These are phyloP conservation scores for Carpinus fangiana DNA, from an alignment of 306 rosid genomes.

Conservation along the genomic window DNA sequence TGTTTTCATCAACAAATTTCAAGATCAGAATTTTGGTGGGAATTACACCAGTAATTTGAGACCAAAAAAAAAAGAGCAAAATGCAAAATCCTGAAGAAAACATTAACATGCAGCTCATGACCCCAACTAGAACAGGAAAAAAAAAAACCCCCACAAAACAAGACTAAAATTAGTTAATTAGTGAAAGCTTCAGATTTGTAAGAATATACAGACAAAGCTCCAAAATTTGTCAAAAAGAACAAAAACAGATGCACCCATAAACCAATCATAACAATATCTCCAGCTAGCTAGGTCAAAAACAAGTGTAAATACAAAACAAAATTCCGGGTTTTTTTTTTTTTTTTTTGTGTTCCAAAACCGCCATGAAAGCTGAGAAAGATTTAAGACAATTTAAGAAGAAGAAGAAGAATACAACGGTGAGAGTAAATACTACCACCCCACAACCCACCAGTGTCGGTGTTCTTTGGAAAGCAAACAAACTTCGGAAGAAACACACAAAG, in stretches of 20 bases:
- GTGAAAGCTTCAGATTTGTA: background rate
- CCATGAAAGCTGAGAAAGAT: conserved; percentile 1
- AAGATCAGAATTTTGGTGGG: background rate
- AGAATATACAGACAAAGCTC: background rate
- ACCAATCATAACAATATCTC: background rate
- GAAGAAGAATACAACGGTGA: background rate
- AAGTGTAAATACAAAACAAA: background rate
- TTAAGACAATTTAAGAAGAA: conserved; percentile 7
- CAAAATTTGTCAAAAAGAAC: background rate
- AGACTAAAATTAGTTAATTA: background rate
- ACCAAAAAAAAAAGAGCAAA: background rate
- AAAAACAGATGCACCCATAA: background rate
- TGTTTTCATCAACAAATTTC: background rate
- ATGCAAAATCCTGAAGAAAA: background rate
- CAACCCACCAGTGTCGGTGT: conserved; percentile 33
- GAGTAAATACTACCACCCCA: conserved; percentile 11
- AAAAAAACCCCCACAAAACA: background rate
- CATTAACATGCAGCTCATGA: conserved; percentile 1
- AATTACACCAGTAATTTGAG: background rate
- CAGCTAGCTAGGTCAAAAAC: background rate
- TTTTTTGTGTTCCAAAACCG: background rate
- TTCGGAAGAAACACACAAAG: background rate
- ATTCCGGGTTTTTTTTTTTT: background rate
- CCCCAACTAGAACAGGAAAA: background rate
- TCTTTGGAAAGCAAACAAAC: background rate